Conservation (phyloP, 2,329 filamentous ascomycete genomes). For the Cytospora piceae region DNA sequence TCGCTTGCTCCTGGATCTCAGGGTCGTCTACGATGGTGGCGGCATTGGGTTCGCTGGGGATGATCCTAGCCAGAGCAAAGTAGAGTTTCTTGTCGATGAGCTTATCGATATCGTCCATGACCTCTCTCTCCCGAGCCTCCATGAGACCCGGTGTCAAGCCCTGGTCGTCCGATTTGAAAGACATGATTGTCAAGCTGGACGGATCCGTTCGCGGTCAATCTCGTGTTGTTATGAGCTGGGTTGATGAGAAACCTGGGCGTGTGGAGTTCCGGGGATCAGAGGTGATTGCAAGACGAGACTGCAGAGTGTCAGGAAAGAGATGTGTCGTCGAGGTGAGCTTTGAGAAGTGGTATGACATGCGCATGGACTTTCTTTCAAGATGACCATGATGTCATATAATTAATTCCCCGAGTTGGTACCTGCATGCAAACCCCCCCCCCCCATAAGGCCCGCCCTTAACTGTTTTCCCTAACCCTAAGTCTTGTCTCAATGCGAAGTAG, state of each 20-base stretch:
- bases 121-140: slow-evolving; percentile 28
- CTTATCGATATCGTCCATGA: slow-evolving; percentile 30
- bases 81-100: slow-evolving; percentile 31
- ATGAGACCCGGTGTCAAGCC: slow-evolving; percentile 25
- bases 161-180: slow-evolving; percentile 26
- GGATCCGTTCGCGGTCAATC: background rate
- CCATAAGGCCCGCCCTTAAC: no score
- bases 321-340: background rate
- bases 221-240: background rate
- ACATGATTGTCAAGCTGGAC: slow-evolving; percentile 15
- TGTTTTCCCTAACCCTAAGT: background rate
- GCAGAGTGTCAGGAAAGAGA: background rate
- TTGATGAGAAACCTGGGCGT: background rate
- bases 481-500: no score
- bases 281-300: background rate
- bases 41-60: slow-evolving; percentile 25
- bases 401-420: background rate
- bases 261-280: background rate
- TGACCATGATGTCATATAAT: background rate
- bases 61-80: slow-evolving; percentile 26
- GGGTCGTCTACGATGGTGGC: slow-evolving; percentile 27
- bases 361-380: background rate
- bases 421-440: background rate
- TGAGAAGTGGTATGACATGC: background rate
- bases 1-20: slow-evolving; percentile 29